Percentiles rank a stretch among this genome's conserved stretches.
phyloP scores from a whole-genome alignment of 331 rosid species.

The Quercus lobata region DNA sequence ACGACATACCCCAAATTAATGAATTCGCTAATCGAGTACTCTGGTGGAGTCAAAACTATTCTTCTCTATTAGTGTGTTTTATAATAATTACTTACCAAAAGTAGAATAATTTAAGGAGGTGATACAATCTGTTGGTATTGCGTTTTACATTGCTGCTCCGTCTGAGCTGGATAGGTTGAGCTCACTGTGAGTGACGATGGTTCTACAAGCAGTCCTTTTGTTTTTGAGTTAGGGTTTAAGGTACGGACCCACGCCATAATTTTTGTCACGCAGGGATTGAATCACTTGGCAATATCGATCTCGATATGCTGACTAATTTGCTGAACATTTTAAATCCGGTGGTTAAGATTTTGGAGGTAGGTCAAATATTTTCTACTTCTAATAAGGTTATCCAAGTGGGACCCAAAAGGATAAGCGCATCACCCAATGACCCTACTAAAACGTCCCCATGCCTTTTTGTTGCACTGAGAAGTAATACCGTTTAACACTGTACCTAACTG shows the following conservation, averaged over 20 bases:
- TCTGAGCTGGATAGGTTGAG: no score
- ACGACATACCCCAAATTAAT: accelerated
- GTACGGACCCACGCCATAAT: slow-evolving; percentile 14
- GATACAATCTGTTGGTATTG: no score
- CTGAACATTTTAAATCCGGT: slow-evolving; percentile 37
- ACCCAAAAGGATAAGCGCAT: not conserved
- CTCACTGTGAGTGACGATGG: slow-evolving; percentile 12
- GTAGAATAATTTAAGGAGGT: no score
- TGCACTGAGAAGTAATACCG: no score
- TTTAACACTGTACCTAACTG: not conserved
- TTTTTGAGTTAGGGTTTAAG: not conserved
- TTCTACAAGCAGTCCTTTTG: not conserved
- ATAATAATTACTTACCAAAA: no score
- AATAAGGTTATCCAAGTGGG: slow-evolving; percentile 38
- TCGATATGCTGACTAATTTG: slow-evolving; percentile 14
- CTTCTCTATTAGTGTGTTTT: no score
- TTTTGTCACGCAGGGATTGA: slow-evolving; percentile 13
- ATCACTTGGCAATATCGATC: slow-evolving; percentile 28
- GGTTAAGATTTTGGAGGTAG: slow-evolving; percentile 54
- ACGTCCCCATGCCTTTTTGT: not conserved
- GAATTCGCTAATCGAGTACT: no score
- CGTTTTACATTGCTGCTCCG: no score
- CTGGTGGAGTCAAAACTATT: no score
- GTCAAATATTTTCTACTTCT: slow-evolving; percentile 41
- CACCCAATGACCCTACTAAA: not conserved